Conservation (phyloP, 208 protist species). For the Trichomonas tenax region DNA sequence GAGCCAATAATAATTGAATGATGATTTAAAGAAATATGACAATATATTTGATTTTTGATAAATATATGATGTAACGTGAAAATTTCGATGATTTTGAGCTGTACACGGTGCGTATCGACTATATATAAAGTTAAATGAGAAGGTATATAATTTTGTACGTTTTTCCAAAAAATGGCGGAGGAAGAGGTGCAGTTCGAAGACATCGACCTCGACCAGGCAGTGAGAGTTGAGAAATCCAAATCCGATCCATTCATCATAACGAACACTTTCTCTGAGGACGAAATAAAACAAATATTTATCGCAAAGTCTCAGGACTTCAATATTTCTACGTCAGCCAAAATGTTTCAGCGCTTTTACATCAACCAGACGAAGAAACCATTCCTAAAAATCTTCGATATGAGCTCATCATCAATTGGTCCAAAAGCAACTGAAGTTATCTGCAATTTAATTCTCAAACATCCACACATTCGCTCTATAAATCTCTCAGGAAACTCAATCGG, state of each 20-base stretch:
- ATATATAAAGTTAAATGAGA: too few species aligned
- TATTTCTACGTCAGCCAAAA: not conserved
- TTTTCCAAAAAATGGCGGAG: not conserved
- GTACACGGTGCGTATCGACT: too few species aligned
- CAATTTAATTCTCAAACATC: not conserved
- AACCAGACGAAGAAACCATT: not conserved
- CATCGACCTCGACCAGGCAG: not conserved
- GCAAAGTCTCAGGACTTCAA: not conserved
- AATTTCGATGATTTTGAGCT: too few species aligned
- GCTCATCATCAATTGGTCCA: not conserved
- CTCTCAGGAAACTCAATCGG: not conserved
- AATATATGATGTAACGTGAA: too few species aligned
- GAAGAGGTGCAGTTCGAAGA: not conserved
- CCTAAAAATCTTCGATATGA: not conserved
- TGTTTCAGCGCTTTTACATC: not conserved
- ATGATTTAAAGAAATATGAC: too few species aligned
- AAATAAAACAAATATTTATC: not conserved
- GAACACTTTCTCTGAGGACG: not conserved
- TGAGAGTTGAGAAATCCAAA: not conserved
- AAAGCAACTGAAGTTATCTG: not conserved
- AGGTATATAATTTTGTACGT: not conserved
- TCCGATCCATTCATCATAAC: not conserved
- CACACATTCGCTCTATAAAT: not conserved
- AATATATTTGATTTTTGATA: too few species aligned
- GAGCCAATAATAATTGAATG: too few species aligned